phyloP scores from a whole-genome alignment of 148 eudicot genomes.

The Rhododendron ovatum region DNA sequence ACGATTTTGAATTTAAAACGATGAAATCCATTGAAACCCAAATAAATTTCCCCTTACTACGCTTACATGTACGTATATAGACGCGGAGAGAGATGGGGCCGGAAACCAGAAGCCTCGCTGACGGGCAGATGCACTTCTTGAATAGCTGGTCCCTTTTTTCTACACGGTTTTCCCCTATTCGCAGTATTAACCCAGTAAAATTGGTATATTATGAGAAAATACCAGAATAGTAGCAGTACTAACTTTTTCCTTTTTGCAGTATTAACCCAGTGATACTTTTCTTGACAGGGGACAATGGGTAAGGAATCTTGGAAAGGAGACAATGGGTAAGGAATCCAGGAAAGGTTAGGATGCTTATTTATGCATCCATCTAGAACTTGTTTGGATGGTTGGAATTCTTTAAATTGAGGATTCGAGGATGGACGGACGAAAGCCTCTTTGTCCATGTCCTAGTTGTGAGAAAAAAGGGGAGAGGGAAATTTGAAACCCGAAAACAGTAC shows the following conservation, averaged over 20 bases:
- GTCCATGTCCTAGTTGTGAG: not conserved
- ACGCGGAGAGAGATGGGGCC: not conserved
- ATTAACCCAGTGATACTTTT: no score
- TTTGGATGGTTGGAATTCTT: no score
- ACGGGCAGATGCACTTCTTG: conserved; percentile 1
- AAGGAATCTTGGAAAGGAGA: no score
- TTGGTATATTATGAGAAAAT: not conserved
- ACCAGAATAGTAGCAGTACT: no score
- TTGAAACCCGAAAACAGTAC: no score
- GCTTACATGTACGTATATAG: not conserved
- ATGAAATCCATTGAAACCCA: not conserved
- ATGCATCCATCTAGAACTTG: no score
- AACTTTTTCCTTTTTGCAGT: no score
- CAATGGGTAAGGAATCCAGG: no score
- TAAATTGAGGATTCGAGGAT: no score
- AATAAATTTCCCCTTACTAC: not conserved
- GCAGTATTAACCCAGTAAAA: not conserved
- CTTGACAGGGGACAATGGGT: no score
- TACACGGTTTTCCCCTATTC: not conserved
- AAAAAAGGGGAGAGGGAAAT: not conserved
- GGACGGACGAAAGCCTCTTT: not conserved
- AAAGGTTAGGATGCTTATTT: no score
- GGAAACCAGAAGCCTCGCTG: conserved; percentile 4
- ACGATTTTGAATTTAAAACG: not conserved
- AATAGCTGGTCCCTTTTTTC: not conserved